A percentile compares a stretch with the other conserved stretches of the same genome.
Evolutionary conservation across 768 basidiomycete genomes (phyloP).

Genomic region (Artomyces pyxidatus): DNA sequence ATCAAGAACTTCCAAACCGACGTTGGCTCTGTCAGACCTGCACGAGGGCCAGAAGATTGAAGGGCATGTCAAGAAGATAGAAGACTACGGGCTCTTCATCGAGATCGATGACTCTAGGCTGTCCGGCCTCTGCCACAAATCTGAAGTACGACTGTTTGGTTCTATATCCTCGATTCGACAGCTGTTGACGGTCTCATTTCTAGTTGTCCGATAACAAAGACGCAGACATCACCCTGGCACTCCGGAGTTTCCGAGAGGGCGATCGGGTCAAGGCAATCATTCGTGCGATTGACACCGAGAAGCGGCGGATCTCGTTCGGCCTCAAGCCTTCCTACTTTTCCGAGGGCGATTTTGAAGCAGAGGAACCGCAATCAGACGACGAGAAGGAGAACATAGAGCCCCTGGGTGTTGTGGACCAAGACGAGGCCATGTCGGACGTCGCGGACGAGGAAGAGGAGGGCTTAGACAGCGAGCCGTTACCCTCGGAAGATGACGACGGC

Average conservation of each 20-base stretch:
- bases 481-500: constrained; percentile 13
- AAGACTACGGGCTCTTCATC: constrained; percentile 90
- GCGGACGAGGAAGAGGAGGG: constrained; percentile 20
- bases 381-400: constrained; percentile 21
- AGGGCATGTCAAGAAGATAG: constrained; percentile 72
- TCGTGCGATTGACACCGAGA: constrained; percentile 62
- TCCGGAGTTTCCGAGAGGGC: constrained; percentile 78
- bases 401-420: constrained; percentile 26
- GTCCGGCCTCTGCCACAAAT: constrained; percentile 90
- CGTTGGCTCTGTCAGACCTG: constrained; percentile 46
- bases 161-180: not conserved
- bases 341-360: constrained; percentile 49
- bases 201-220: constrained; percentile 86
- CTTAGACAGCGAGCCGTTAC: constrained; percentile 7
- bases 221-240: constrained; percentile 68
- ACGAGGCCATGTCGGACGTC: constrained; percentile 17
- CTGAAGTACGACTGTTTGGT: constrained; percentile 47
- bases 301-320: constrained; percentile 71
- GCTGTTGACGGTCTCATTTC: constrained; percentile 1
- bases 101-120: constrained; percentile 79
- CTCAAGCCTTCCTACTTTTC: constrained; percentile 85
- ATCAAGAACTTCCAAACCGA: constrained; percentile 29
- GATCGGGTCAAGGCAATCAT: constrained; percentile 80
- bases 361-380: constrained; percentile 26
- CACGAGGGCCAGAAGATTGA: constrained; percentile 73